These are phyloP conservation scores for Vigna nakashimae DNA, from an alignment of 306 rosid species.

Conservation along the genomic window DNA sequence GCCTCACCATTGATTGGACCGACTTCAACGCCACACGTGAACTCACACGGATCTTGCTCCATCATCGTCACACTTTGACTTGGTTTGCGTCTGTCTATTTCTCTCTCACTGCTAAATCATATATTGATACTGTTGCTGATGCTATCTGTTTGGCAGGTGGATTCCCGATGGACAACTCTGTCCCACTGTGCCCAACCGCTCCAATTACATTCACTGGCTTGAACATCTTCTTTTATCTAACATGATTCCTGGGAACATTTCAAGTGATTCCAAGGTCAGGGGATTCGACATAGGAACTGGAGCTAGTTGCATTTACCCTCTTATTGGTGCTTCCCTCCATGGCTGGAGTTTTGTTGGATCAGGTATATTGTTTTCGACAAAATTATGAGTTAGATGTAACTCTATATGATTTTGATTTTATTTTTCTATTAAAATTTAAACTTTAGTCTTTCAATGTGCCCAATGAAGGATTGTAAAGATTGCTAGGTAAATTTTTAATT, in stretches of 20 bases:
- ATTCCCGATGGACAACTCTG: slow-evolving; percentile 95
- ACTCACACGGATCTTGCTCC: slow-evolving; percentile 61
- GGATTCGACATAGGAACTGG: slow-evolving; percentile 98
- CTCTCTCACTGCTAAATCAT: not conserved
- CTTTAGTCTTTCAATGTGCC: not conserved
- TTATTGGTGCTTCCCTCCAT: slow-evolving; percentile 87
- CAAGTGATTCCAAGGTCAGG: slow-evolving; percentile 52
- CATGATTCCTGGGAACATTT: slow-evolving; percentile 52
- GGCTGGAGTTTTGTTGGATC: slow-evolving; percentile 94
- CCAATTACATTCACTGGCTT: slow-evolving; percentile 91
- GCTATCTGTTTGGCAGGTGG: slow-evolving; percentile 67
- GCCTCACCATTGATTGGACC: slow-evolving; percentile 75
- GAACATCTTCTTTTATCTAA: slow-evolving; percentile 77
- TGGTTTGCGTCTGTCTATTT: slow-evolving; percentile 31
- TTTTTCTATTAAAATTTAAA: not conserved
- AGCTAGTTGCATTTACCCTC: slow-evolving; percentile 92
- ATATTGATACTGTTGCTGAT: not conserved
- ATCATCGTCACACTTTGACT: slow-evolving; percentile 43
- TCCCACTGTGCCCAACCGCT: slow-evolving; percentile 94
- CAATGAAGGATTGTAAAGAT: not conserved
- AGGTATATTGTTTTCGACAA: slow-evolving; percentile 48
- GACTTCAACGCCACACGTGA: slow-evolving; percentile 89
- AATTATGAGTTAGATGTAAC: not conserved
- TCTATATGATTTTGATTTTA: not conserved
- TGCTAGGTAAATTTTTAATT: not conserved